These are phyloP conservation scores for Camellia sinensis DNA, from an alignment of 148 eudicot species.

Conservation along the genomic window DNA sequence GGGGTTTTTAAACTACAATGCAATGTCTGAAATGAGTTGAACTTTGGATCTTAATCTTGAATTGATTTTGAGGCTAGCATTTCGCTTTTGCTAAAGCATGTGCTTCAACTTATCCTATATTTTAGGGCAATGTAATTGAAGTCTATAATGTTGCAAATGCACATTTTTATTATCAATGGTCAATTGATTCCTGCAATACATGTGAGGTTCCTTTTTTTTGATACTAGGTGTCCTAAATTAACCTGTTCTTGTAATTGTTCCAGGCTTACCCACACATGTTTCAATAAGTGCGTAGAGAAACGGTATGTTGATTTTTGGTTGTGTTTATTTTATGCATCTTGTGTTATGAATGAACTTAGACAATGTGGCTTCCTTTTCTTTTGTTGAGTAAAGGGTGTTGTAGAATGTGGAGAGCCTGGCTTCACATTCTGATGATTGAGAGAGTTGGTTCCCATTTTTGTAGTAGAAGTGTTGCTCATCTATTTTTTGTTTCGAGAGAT, in stretches of 20 bases:
- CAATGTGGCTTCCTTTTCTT: background rate
- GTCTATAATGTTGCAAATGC: background rate
- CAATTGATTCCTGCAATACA: background rate
- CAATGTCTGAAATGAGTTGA: background rate
- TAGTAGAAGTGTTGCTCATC: background rate
- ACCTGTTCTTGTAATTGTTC: conserved; percentile 12
- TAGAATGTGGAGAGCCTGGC: background rate
- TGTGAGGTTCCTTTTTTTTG: background rate
- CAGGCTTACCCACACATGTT: conserved; percentile 90
- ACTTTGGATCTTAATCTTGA: background rate
- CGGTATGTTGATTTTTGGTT: conserved; percentile 34
- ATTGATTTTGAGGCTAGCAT: background rate
- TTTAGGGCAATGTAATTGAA: background rate
- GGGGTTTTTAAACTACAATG: background rate
- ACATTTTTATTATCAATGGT: background rate
- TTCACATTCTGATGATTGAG: background rate
- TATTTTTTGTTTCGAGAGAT: background rate
- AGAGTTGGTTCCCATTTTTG: background rate
- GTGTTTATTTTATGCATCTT: background rate
- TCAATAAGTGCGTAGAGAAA: conserved; percentile 69
- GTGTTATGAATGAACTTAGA: too few species aligned
- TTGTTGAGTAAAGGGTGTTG: background rate
- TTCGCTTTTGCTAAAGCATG: background rate
- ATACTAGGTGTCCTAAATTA: background rate
- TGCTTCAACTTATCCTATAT: background rate